Evolutionary conservation across 2,329 filamentous ascomycete species (phyloP), one percentile per base, ranked within the genome.

Genomic region (Calonectria pseudoreteaudii): DNA sequence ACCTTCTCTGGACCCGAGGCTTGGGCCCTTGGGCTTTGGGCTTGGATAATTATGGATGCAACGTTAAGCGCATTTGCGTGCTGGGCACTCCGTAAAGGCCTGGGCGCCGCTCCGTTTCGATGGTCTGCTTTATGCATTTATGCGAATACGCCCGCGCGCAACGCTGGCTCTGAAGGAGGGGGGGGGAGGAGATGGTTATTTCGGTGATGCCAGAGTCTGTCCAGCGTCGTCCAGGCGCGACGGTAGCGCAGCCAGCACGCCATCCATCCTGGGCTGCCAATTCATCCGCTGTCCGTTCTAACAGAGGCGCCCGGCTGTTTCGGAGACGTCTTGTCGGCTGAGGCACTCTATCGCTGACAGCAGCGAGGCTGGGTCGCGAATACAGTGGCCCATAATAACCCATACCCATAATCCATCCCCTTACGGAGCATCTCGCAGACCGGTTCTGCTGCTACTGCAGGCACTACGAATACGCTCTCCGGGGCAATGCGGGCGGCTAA

Each of bases 251-350:
- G 5, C n/a, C 52, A 62, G 56, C 56, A 62, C 56, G 56, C 56
- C 56, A 62, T 62, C 23, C 56, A 30, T 62, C 36, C 18, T 53
- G 60, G 60, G 18, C 47, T 41, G 41, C 36, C 67, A 65, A 34
- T 66, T 60, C n/a, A 68, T 41, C 49, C 26, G 34, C 49, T 68
- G 68, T 66, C 36, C 30, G 66, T 60, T 66, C 62, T 66, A 72
- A 65, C 73, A 62, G 70, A 71, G 65, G 73, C 68, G 70, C 58
- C 75, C 74, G 72, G 75, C 68, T 79, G 78, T 80, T 76, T 80
- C 78, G 77, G 78, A 74, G 72, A 67, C 64, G 68, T 71, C 73
- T 73, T 64, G 36, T 58, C 68, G 73, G 75, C 41, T 69, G 31
- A 49, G 70, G 56, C 64, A 38, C 68, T 65, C 68, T 65, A 64